Evolutionary conservation across 1,284 basidiomycete species (phyloP).

Genomic region (Anthracocystis walkeri): DNA sequence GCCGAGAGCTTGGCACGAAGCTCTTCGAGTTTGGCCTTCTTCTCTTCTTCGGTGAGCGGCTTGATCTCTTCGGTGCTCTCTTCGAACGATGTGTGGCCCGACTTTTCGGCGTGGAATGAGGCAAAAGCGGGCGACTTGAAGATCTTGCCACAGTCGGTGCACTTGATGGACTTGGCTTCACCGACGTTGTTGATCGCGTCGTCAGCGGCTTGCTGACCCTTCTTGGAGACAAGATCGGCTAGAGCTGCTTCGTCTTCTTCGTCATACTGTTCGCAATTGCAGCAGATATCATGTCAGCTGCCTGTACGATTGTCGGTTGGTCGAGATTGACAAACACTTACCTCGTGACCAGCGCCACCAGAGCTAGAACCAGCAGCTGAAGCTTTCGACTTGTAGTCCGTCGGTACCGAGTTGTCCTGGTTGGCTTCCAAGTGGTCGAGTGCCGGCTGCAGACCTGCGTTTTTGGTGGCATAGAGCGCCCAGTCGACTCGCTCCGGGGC

Average conservation of each 20-base stretch:
- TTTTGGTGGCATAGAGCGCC: constrained; percentile 62
- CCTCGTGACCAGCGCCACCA: constrained; percentile 33
- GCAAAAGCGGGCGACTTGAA: constrained; percentile 85
- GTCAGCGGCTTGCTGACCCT: constrained; percentile 57
- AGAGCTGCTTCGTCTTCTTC: constrained; percentile 61
- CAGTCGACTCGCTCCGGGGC: constrained; percentile 64
- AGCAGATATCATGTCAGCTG: too few relatives aligned
- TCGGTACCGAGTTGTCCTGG: constrained; percentile 59
- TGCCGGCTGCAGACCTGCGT: constrained; percentile 60
- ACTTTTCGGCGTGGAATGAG: constrained; percentile 93
- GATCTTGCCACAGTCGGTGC: constrained; percentile 64
- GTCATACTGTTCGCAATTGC: constrained; percentile 49
- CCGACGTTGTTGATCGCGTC: constrained; percentile 46
- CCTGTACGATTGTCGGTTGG: too few relatives aligned
- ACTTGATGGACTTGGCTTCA: constrained; percentile 65
- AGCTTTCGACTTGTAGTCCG: constrained; percentile 45
- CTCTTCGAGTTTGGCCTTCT: constrained; percentile 82
- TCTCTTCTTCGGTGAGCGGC: constrained; percentile 95
- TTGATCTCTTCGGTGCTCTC: constrained; percentile 95
- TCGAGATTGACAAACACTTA: constrained; percentile 6
- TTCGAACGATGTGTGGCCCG: constrained; percentile 86
- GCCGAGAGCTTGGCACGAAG: constrained; percentile 62
- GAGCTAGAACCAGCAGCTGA: constrained; percentile 17
- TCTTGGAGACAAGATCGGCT: constrained; percentile 51
- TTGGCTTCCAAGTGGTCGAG: constrained; percentile 68